Base-by-base conservation (phyloP, 1,284 basidiomycete species). In the Pseudozyma thailandica region DNA sequence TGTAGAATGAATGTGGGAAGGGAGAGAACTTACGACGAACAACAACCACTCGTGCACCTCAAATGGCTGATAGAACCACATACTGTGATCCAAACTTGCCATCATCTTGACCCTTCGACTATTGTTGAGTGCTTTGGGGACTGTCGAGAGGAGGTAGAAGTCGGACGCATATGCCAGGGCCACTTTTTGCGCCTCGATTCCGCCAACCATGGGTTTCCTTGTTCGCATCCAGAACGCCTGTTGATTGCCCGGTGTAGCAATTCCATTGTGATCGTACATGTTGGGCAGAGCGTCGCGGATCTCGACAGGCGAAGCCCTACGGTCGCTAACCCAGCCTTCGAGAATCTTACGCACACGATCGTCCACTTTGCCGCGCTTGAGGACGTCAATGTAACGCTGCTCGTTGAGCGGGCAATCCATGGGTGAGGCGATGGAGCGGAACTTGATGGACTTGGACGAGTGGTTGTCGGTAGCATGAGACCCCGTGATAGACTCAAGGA, bases 31-130 rank as follows among this genome's bases (percentile, higher is more conserved):
- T 56, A 76, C 71, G 20, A 80, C 50, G 52, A 80, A 79, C 30
- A 82, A 54, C 13, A 82, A 41, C 78, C 80, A 81, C 15, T 82
- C 61, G 48, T 63, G 56, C 23, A 80, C 75, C 35, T 75, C 57
- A 42, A 82, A 82, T 6, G 71, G 49, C 31, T 78, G 66, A 55
- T 79, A 75, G 60, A 81, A 82, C 75, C 75, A 79, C 78, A 82
- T 82, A 25, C 64, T 69, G 55, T 82, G 81, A 55, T 82, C 80
- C 5, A 82, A 47, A 26, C 66, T 74, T 8, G 81, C 79, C 77
- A 82, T 81, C 81, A 82, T 82, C 46, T 75, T 65, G 56, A 78
- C 65, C 20, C 50, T 53, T 8, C 61, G 43, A 35, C 60, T 53
- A 43, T 60, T 73, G 30, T 75, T 62, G 6, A 75, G 52, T 6